Evolutionary conservation across 441 rosid genomes (phyloP).

Genomic region (Biscutella auriculata): DNA sequence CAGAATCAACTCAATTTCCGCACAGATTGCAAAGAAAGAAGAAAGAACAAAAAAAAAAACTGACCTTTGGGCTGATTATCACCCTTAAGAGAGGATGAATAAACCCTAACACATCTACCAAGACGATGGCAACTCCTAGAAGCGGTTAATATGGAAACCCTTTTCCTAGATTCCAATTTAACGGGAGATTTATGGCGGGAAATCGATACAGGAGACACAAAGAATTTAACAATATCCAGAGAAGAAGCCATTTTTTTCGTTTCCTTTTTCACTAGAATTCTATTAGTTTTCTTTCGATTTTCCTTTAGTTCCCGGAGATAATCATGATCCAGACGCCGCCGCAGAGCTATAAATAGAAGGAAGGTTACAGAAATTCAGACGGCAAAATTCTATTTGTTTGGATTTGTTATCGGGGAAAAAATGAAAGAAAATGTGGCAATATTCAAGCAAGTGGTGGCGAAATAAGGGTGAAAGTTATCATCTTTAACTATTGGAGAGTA

Average conservation of each 20-base stretch:
- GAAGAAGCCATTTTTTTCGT: slow-evolving; percentile 21
- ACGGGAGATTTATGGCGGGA: slow-evolving; percentile 34
- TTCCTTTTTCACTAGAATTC: neutral
- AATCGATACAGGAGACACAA: slow-evolving; percentile 33
- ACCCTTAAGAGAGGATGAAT: slow-evolving; percentile 40
- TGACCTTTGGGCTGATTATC: slow-evolving; percentile 55
- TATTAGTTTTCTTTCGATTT: neutral
- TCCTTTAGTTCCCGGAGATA: slow-evolving; percentile 9
- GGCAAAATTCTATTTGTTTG: slow-evolving; percentile 10
- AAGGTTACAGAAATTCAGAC: neutral
- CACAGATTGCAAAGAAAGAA: neutral
- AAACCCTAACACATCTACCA: slow-evolving; percentile 25
- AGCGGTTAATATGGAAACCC: slow-evolving; percentile 22
- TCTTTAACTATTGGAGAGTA: neutral
- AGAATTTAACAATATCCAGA: slow-evolving; percentile 29
- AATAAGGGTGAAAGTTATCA: slow-evolving; percentile 18
- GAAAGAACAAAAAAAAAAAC: neutral
- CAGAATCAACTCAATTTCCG: neutral
- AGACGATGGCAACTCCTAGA: slow-evolving; percentile 10
- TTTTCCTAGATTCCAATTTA: slow-evolving; percentile 29
- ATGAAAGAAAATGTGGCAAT: slow-evolving; percentile 3
- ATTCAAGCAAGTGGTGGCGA: slow-evolving; percentile 19
- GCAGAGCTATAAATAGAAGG: neutral
- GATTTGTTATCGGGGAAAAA: slow-evolving; percentile 12
- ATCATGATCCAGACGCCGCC: slow-evolving; percentile 8